Base-by-base conservation (phyloP, 169 alveolate species). In the Eimeria praecox region DNA sequence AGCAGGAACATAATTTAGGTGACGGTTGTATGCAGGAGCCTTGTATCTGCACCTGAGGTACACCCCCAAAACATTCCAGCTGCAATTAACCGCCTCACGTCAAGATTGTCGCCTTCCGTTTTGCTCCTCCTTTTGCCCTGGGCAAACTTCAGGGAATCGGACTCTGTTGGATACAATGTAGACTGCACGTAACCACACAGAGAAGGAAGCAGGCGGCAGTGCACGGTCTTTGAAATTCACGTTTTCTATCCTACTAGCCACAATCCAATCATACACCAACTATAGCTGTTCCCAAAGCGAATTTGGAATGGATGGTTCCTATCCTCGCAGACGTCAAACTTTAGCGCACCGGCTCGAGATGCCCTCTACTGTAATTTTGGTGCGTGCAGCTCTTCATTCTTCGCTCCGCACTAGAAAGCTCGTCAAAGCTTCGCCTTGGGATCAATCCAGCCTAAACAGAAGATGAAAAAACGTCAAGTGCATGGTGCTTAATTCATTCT, bases 391-490 rank as follows among this genome's bases (percentile, higher is more conserved):
- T 86, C 77, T 66, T 56, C 56, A 71, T 62, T 86, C 59, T 54
- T 62, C 80, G n/a, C 35, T 56, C 49, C 30, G 54, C 54, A 42
- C 80, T 9, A 6, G 80, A 18, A 42, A 42, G 44, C 24, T 86
- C 93, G 27, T 86, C 93, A 38, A 86, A 59, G 42, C 80, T 86
- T 71, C 49, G 69, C 82, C 71, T 59, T 59, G 93, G 93, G 82
- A 86, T 59, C 42, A 86, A 40, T 20, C 80, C 80, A 27, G 93
- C 56, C 93, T 86, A 54, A 8, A 86, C 16, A 86, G 30, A 8
- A 52, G 18, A 42, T 18, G n/a, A 78, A n/a, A 40, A 33, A 44
- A 24, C 40, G 88, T 78, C 2, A 42, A 22, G 42, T 40, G 42
- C 20, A 78, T 24, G 64, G 4, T 3, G 42, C 38, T 22, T 78